Evolutionary conservation across 768 basidiomycete genomes (phyloP).

Genomic region (Lactarius pseudohatsudake): DNA sequence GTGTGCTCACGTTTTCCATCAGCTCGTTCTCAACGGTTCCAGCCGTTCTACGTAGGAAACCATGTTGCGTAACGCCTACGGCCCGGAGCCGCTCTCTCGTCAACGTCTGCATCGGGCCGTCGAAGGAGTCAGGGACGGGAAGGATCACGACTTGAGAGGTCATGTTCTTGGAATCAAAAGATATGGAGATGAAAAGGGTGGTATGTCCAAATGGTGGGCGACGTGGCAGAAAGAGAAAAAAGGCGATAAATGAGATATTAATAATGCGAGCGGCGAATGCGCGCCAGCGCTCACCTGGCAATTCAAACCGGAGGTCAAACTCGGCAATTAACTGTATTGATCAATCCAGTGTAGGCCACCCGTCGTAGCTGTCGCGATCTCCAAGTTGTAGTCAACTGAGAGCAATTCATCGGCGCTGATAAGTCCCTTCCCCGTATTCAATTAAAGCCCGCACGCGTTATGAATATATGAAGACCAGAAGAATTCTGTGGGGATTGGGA

Average conservation of each 20-base stretch:
- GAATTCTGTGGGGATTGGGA: too few species aligned
- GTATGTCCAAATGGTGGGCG: background rate
- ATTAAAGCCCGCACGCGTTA: background rate
- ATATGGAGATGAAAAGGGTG: background rate
- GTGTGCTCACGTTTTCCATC: constrained; percentile 1
- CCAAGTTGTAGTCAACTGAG: background rate
- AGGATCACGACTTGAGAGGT: background rate
- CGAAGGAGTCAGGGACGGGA: background rate
- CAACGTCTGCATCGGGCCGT: background rate
- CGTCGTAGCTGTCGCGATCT: background rate
- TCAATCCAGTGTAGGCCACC: background rate
- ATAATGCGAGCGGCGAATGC: background rate
- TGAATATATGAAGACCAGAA: background rate
- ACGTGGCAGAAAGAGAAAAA: background rate
- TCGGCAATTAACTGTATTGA: background rate
- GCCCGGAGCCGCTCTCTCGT: background rate
- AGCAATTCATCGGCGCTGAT: too few species aligned
- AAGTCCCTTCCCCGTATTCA: background rate
- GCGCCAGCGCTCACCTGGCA: background rate
- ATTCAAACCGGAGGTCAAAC: background rate
- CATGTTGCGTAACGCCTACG: constrained; percentile 3
- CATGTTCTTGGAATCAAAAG: background rate
- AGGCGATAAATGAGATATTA: background rate
- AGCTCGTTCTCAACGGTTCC: background rate
- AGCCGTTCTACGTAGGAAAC: background rate